Base-by-base conservation (phyloP, 129 eudicot species). In the Smallanthus sonchifolius region DNA sequence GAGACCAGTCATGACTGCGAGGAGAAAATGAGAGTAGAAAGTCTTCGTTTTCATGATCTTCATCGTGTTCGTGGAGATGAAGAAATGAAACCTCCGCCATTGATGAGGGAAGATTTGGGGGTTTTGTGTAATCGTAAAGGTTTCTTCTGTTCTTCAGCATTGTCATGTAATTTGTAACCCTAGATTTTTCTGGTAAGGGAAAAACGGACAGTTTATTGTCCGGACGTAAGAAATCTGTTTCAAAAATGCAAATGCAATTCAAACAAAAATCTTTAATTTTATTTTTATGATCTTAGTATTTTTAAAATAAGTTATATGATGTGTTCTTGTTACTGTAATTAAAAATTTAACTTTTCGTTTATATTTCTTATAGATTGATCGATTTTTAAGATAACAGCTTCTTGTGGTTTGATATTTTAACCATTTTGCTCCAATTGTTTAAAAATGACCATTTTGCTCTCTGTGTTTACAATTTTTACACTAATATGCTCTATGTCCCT, bases 11-110 rank as follows among this genome's bases (percentile, higher is more conserved):
- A 16, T 47, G 71, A 59, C 36, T 72, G 67, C 38, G 52, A 11
- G 77, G 57, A 14, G 86, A 66, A 5, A 70, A 65, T 37, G 77
- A 60, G 70, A 32, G 14, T 32, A 32, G 14, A 14, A 80, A 42
- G 19, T 51, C 77, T 5, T 74, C 82, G 55, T 60, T 60, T 2
- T 51, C 37, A 52, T 60, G 68, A 7, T 79, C 86, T 10, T 73
- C 48, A n/a, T 74, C 82, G 37, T 79, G 72, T 52, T 30, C 77
- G 10, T 73, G 86, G 75, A 79, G 70, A 7, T 82, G 81, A 55
- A 88, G 81, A 57, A 60, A 73, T 14, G 86, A 77, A 51, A 81
- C 87, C 36, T 85, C 83, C 75, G 89, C 83, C 95, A 84, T 86
- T 77, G 75, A 72, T 76, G 75, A 66, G 49, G 43, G 2, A 47